These are phyloP conservation scores for Phytophthora meadii DNA, from an alignment of 352 stramenopile genomes.

Conservation along the genomic window DNA sequence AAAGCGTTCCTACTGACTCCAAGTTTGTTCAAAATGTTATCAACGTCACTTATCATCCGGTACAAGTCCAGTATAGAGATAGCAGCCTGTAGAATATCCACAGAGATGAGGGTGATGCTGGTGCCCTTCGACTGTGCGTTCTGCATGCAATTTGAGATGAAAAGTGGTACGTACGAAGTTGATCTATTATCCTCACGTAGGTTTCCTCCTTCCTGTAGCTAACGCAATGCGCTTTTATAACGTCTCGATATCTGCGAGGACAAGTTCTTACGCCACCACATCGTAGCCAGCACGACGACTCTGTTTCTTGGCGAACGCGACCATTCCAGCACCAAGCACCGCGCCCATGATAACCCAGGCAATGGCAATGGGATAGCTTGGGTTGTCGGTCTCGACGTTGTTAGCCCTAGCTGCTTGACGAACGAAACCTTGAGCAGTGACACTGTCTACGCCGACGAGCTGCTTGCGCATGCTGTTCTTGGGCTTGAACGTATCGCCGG, in stretches of 20 bases:
- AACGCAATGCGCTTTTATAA: not conserved
- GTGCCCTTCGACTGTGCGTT: slow-evolving; percentile 25
- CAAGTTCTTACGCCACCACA: slow-evolving; percentile 27
- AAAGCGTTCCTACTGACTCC: slow-evolving; percentile 4
- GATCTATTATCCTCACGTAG: not conserved
- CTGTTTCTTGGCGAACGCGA: slow-evolving; percentile 42
- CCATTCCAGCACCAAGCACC: slow-evolving; percentile 40
- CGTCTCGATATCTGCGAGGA: not conserved
- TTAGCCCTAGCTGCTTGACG: slow-evolving; percentile 20
- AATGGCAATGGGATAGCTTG: slow-evolving; percentile 27
- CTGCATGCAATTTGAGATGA: slow-evolving; percentile 33
- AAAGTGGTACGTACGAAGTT: slow-evolving; percentile 13
- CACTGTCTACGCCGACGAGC: slow-evolving; percentile 41
- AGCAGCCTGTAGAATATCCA: slow-evolving; percentile 23
- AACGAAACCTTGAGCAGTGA: slow-evolving; percentile 37
- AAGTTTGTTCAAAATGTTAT: slow-evolving; percentile 14
- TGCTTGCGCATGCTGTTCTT: slow-evolving; percentile 52
- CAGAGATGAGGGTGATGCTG: slow-evolving; percentile 22
- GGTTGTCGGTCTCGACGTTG: not conserved
- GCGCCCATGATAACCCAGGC: slow-evolving; percentile 47
- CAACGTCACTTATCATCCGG: slow-evolving; percentile 19
- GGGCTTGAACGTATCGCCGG: slow-evolving; percentile 68
- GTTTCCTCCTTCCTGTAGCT: not conserved
- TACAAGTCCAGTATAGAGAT: slow-evolving; percentile 26
- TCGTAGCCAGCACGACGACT: slow-evolving; percentile 50